Conservation (phyloP, 441 rosid species). For the Jatropha multifida region DNA sequence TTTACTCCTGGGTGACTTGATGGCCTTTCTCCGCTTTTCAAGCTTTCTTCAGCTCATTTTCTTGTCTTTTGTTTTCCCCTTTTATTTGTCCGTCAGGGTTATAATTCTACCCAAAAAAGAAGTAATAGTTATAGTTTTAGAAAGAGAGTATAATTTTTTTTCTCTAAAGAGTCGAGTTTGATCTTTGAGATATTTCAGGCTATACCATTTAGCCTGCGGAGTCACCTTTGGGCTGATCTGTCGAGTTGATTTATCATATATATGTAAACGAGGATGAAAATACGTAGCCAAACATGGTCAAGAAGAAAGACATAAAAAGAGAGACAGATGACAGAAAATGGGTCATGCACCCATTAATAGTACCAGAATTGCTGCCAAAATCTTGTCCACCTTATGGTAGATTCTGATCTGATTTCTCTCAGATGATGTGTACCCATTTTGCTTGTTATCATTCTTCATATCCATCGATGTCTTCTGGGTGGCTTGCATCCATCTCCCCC, state of each 20-base stretch:
- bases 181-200: background rate
- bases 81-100: background rate
- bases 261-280: background rate
- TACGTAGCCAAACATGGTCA: background rate
- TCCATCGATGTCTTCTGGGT: constrained; percentile 10
- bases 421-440: constrained; percentile 9
- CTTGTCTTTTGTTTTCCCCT: too few relatives aligned
- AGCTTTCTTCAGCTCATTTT: constrained; percentile 5
- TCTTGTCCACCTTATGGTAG: background rate
- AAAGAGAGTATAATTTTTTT: background rate
- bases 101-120: background rate
- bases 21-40: constrained; percentile 1
- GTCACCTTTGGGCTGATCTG: background rate
- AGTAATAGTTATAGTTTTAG: background rate
- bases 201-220: too few relatives aligned
- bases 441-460: background rate
- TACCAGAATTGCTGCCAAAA: background rate
- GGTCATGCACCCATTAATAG: constrained; percentile 3
- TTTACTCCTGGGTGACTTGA: background rate
- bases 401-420: constrained; percentile 15
- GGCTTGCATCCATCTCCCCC: constrained; percentile 3
- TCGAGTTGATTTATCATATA: background rate
- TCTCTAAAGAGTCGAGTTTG: background rate
- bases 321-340: background rate
- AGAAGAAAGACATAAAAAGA: background rate